Evolutionary conservation across 306 rosid genomes (phyloP).

Genomic region (Abrus precatorius): DNA sequence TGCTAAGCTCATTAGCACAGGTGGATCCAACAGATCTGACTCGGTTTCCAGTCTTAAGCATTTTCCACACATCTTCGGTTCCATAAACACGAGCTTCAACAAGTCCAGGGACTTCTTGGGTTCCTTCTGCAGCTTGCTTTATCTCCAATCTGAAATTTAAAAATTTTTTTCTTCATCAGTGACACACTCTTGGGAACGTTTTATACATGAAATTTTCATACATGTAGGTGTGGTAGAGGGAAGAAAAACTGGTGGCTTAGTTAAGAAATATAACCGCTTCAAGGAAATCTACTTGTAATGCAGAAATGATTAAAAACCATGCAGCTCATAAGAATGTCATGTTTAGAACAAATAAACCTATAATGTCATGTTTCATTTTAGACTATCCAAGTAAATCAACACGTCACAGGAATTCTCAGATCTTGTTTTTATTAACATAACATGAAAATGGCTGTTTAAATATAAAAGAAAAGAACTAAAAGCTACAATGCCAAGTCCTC

Average conservation of each 20-base stretch:
- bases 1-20: slow-evolving; percentile 91
- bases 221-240: neutral
- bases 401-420: slow-evolving; percentile 4
- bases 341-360: neutral
- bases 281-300: slow-evolving; percentile 17
- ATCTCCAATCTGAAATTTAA: slow-evolving; percentile 79
- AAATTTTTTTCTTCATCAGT: slow-evolving; percentile 32
- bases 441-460: slow-evolving; percentile 1
- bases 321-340: neutral
- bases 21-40: slow-evolving; percentile 97
- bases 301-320: slow-evolving; percentile 5
- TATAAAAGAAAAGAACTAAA: slow-evolving; percentile 19
- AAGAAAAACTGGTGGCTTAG: slow-evolving; percentile 15
- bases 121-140: slow-evolving; percentile 95
- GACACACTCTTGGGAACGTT: slow-evolving; percentile 29
- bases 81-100: slow-evolving; percentile 78
- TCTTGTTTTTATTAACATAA: neutral
- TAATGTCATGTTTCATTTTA: neutral
- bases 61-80: slow-evolving; percentile 84
- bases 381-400: slow-evolving; percentile 29
- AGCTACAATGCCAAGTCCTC: slow-evolving; percentile 8
- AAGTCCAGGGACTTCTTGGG: slow-evolving; percentile 96
- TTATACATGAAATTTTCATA: slow-evolving; percentile 24
- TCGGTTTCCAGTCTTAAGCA: slow-evolving; percentile 82
- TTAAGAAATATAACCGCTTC: neutral